phyloP scores from a whole-genome alignment of 2,329 filamentous ascomycete species.

The Claviceps digitariae region DNA sequence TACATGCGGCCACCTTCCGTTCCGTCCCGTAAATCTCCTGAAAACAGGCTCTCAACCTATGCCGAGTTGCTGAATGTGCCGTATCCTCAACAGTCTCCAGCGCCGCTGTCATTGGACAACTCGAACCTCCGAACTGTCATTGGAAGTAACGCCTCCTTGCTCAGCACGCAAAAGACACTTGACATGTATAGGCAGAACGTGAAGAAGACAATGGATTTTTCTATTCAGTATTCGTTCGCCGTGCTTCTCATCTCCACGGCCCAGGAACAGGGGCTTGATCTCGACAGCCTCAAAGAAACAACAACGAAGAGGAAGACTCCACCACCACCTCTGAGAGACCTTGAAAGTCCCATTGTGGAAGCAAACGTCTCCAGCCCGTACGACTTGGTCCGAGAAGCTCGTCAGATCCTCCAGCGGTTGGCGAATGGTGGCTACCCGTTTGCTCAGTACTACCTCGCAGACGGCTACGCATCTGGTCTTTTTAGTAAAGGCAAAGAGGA shows the following conservation, averaged over 20 bases:
- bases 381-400: conserved; percentile 73
- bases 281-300: conserved; percentile 27
- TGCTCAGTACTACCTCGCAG: conserved; percentile 92
- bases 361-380: conserved; percentile 38
- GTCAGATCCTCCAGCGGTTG: conserved; percentile 74
- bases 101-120: conserved; percentile 64
- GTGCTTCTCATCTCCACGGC: conserved; percentile 86
- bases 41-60: conserved; percentile 38
- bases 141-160: conserved; percentile 78
- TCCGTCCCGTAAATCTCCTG: conserved; percentile 41
- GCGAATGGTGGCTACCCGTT: conserved; percentile 86
- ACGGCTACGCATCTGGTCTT: conserved; percentile 85
- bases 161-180: conserved; percentile 84
- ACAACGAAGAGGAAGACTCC: conserved; percentile 29
- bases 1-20: conserved; percentile 34
- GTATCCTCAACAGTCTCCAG: conserved; percentile 63
- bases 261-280: conserved; percentile 55
- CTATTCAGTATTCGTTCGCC: conserved; percentile 92
- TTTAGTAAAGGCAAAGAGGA: conserved; percentile 94
- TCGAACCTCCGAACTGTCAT: conserved; percentile 64
- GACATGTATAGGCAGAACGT: conserved; percentile 97
- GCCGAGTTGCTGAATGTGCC: conserved; percentile 52
- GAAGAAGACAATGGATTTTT: conserved; percentile 86
- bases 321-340: conserved; percentile 31
- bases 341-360: conserved; percentile 33